Base-by-base conservation (phyloP, 495 filamentous ascomycete species). In the Lasiosphaeria hispida region DNA sequence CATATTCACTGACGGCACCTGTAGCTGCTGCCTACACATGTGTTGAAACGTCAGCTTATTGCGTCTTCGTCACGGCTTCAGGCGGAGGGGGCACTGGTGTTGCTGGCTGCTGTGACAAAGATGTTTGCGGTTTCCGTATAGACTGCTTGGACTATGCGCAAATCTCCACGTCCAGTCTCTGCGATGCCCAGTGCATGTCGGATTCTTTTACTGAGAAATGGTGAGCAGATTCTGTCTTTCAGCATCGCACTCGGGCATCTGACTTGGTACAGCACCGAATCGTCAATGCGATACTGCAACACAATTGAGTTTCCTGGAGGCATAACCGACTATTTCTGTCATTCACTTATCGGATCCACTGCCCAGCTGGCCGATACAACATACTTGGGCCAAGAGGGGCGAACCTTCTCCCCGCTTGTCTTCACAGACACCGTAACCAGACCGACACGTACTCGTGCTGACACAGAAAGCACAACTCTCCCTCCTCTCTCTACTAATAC, bases 301-400 rank as follows among this genome's bases (percentile, higher is more conserved):
- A 78, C 75, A 1, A 61, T 77, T 15, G 55, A 54, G 0, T 75
- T 72, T 53, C 63, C 64, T 15, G 63, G 62, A 7, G 65, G 70
- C 0, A 60, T 75, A 19, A 61, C 56, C 15, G 77, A 79, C 53
- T 78, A 65, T 61, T 75, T 64, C 57, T 79, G 77, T 63, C 61
- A 65, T 42, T 59, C 59, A 2, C 34, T 64, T 18, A 60, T 53
- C 33, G 53, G 60, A 41, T 67, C 65, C 1, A 68, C 62, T 10
- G 39, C 66, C 2, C 66, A 72, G 39, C 58, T 61, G 18, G 68
- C 75, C 0, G 63, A 68, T 19, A 77, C 73, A 2, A 75, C 77
- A 0, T 71, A 63, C 40, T 51, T 13, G 19, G 73, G 72, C 52
- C 59, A 78, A 56, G 57, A 65, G 15, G 62, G 58, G 49, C 64